Evolutionary conservation across 768 basidiomycete genomes (phyloP).

Genomic region (Pholiota molesta): DNA sequence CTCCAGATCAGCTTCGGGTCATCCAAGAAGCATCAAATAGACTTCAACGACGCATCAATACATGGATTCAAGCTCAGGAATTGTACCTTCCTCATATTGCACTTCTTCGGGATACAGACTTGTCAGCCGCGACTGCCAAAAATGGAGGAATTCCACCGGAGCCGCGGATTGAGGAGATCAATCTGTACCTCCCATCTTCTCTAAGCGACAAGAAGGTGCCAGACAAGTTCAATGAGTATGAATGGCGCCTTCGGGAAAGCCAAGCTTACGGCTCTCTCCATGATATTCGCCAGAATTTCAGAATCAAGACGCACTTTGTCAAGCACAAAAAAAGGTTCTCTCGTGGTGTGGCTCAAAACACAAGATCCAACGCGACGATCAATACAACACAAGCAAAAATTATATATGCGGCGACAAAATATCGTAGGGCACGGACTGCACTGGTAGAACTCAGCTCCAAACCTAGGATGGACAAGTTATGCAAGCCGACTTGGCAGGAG

Average conservation of each 20-base stretch:
- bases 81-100: slow-evolving; percentile 10
- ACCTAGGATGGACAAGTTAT: neutral
- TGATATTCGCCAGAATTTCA: slow-evolving; percentile 17
- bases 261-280: slow-evolving; percentile 22
- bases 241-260: slow-evolving; percentile 17
- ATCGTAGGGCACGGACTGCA: neutral
- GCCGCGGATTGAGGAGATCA: neutral
- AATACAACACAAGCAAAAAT: slow-evolving; percentile 6
- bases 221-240: slow-evolving; percentile 9
- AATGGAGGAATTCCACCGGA: neutral
- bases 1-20: slow-evolving; percentile 4
- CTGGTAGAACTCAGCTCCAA: neutral
- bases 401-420: slow-evolving; percentile 1
- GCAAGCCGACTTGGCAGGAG: neutral
- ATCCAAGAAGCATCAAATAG: slow-evolving; percentile 9
- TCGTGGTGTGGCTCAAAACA: slow-evolving; percentile 13
- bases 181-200: slow-evolving; percentile 12
- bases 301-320: slow-evolving; percentile 5
- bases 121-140: neutral
- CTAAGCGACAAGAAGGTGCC: neutral
- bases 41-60: slow-evolving; percentile 4
- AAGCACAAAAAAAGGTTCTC: slow-evolving; percentile 11
- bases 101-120: neutral
- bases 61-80: slow-evolving; percentile 14
- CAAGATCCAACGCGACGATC: slow-evolving; percentile 8